These are phyloP conservation scores for Colletotrichum melonis DNA, from an alignment of 2,329 filamentous ascomycete species.

Conservation along the genomic window DNA sequence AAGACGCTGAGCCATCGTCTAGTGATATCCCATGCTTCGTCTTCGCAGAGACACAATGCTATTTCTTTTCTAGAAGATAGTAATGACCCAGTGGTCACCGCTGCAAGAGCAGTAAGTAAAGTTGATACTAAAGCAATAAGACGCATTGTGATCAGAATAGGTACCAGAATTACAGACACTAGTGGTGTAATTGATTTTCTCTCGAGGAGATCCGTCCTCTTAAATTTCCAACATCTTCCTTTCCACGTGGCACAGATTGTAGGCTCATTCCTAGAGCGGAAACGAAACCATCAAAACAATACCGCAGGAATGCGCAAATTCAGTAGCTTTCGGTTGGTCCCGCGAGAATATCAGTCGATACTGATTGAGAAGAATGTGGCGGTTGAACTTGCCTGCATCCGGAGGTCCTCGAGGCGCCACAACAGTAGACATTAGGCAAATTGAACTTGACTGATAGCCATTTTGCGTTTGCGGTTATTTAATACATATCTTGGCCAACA, in stretches of 20 bases:
- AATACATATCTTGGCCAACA: neutral
- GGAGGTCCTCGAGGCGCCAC: neutral
- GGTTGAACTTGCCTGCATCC: neutral
- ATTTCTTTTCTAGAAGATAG: neutral
- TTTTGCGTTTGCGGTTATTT: neutral
- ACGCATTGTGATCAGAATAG: neutral
- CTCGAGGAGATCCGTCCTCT: neutral
- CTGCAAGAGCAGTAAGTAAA: neutral
- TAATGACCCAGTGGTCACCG: neutral
- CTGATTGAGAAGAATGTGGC: neutral
- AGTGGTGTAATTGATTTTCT: no score
- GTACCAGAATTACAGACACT: no score
- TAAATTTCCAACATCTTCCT: neutral
- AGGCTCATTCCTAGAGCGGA: no score
- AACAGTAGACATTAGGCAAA: neutral
- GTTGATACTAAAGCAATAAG: neutral
- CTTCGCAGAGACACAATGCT: slow-evolving; percentile 16
- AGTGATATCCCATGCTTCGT: slow-evolving; percentile 23
- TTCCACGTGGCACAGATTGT: neutral
- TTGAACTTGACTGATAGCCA: neutral
- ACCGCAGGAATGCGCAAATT: neutral
- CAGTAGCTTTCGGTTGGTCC: neutral
- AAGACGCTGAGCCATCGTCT: slow-evolving; percentile 26
- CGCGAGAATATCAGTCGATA: neutral
- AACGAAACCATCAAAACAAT: neutral